Evolutionary conservation across 345 rosid species (phyloP), one percentile per base, ranked within the genome.

Genomic region (Salix suchowensis): DNA sequence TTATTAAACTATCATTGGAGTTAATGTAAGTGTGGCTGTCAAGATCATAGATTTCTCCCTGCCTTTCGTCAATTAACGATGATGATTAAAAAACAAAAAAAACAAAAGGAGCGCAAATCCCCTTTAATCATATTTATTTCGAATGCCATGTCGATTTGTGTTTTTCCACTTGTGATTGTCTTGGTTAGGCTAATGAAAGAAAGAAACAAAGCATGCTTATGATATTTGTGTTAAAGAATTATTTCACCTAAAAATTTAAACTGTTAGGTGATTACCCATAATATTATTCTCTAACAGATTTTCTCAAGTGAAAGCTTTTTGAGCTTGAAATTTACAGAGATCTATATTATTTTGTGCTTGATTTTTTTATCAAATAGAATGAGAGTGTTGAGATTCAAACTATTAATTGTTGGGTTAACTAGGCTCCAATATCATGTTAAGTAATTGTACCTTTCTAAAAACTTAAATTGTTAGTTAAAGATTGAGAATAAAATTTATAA

Each of bases 241-340:
- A 34, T 34, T 0, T 34, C 5, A 34, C 0, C 36, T 34, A 4
- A 34, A 0, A 34, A 0, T 0, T 34, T 4, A 34, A 34, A 0
- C 0, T 4, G 6, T 34, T 34, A 34, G 0, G 1, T 34, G 1
- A 32, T 5, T 0, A 32, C 0, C 34, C 0, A 32, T 0, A 34
- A 34, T 34, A 32, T 34, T 34, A 34, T 4, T 34, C 36, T 34
- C 1, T 4, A 34, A 34, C 1, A 4, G 0, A 4, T 0, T 0
- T 34, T 0, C 0, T 34, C 5, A 34, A 34, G 1, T 34, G 6
- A 34, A 34, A 34, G 4, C 0, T 34, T 34, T 34, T 34, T 34
- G 0, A 0, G 5, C 36, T 34, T 34, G 36, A 34, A 34, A 34
- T 0, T 4, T 32, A 0, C 1, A 34, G 0, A 34, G 0, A 0